A percentile compares a stretch with the other conserved stretches of the same genome.
phyloP scores from a whole-genome alignment of 2,329 filamentous ascomycete species.

The Zymoseptoria passerinii region DNA sequence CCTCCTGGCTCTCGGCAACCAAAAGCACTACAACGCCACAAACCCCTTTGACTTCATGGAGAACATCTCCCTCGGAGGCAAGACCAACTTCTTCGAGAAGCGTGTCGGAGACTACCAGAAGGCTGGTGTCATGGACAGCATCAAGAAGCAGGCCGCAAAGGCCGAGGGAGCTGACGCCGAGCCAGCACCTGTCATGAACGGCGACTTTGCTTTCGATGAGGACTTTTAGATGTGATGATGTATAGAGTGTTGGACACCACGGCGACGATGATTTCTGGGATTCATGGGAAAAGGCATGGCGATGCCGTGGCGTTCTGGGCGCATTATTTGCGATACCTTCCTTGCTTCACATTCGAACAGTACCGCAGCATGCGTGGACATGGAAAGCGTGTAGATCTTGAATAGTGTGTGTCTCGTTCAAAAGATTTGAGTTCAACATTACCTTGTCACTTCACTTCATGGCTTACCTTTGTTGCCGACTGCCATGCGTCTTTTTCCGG shows the following conservation, averaged over 20 bases:
- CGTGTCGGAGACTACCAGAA: constrained; percentile 99
- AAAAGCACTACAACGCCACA: constrained; percentile 82
- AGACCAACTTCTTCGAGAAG: constrained; percentile 99
- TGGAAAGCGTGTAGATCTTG: not conserved
- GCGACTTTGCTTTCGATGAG: constrained; percentile 89
- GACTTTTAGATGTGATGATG: constrained; percentile 66
- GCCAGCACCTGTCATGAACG: constrained; percentile 45
- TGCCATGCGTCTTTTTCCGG: not conserved
- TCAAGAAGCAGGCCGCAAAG: constrained; percentile 44
- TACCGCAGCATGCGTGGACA: not conserved
- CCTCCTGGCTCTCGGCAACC: constrained; percentile 83
- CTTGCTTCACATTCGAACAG: not conserved
- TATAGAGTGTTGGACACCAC: not conserved
- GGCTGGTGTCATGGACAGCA: constrained; percentile 94
- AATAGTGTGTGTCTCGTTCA: not conserved
- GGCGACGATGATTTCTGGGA: not conserved
- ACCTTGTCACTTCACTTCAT: not conserved
- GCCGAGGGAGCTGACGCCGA: constrained; percentile 32
- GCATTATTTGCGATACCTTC: not conserved
- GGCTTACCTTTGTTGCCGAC: not conserved
- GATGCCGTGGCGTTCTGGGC: not conserved
- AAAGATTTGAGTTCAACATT: not conserved
- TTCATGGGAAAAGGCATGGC: not conserved
- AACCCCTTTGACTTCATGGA: constrained; percentile 99
- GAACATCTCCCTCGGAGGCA: constrained; percentile 96